A percentile compares a stretch with the other conserved stretches of the same genome.
Evolutionary conservation across 2,329 filamentous ascomycete species (phyloP).

Genomic region (Davidsoniella virescens): DNA sequence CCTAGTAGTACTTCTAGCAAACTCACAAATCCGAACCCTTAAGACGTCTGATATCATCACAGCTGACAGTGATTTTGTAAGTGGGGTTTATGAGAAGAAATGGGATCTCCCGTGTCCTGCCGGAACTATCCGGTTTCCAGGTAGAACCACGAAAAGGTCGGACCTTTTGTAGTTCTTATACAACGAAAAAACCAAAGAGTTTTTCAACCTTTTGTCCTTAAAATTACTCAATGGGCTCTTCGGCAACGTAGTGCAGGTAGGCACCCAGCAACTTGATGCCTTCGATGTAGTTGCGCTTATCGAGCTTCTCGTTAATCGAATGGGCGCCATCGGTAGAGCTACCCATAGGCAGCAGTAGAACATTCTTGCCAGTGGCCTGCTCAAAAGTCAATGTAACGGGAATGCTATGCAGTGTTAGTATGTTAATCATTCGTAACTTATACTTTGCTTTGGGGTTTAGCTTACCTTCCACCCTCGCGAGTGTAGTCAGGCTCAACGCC

Average conservation of each 20-base stretch:
- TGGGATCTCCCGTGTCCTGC: no score
- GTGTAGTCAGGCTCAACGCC: conserved; percentile 89
- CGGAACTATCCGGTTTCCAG: no score
- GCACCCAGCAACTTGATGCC: conserved; percentile 90
- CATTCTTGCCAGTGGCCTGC: conserved; percentile 95
- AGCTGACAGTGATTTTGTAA: no score
- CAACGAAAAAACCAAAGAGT: no score
- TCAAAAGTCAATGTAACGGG: conserved; percentile 95
- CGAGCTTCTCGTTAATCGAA: conserved; percentile 96
- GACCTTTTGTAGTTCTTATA: no score
- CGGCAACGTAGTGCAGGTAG: conserved; percentile 89
- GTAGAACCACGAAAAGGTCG: no score
- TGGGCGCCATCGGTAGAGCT: conserved; percentile 93
- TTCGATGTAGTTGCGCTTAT: conserved; percentile 95
- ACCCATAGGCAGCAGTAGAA: conserved; percentile 88
- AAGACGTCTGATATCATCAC: no score
- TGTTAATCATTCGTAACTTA: not conserved
- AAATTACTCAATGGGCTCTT: conserved; percentile 47
- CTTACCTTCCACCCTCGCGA: conserved; percentile 76
- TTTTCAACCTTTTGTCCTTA: not conserved
- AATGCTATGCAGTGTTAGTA: conserved; percentile 42
- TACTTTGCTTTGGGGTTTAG: conserved; percentile 11
- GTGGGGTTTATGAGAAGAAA: no score
- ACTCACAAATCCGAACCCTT: no score
- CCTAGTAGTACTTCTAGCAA: no score